These are phyloP conservation scores for Tuber melanosporum DNA, from an alignment of 495 filamentous ascomycete species.

Conservation along the genomic window DNA sequence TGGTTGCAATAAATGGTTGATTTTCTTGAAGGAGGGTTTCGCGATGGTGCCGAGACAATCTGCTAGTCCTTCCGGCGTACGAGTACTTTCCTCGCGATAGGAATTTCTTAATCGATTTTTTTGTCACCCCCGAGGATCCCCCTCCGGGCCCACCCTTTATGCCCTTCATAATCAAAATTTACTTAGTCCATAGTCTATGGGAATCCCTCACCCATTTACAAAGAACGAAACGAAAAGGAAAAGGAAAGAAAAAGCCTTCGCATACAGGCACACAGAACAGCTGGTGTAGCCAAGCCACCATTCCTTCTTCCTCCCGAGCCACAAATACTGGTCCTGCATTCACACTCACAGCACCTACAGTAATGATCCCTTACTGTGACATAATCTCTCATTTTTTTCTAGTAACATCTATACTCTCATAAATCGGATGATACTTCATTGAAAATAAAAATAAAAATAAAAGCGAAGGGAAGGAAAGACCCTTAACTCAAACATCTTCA, in stretches of 20 bases:
- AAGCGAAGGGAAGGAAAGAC: not conserved
- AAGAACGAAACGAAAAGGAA: not conserved
- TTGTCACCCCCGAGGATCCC: not conserved
- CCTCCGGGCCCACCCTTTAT: not conserved
- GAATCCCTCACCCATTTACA: not conserved
- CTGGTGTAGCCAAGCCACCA: not conserved
- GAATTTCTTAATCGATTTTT: not conserved
- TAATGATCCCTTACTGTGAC: not conserved
- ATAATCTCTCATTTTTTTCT: not conserved
- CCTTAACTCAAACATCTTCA: not conserved
- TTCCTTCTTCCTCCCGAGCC: not conserved
- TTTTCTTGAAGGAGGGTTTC: not conserved
- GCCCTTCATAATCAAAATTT: not conserved
- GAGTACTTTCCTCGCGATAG: not conserved
- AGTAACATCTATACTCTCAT: not conserved
- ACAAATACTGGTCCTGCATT: too few species aligned
- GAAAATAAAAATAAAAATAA: not conserved
- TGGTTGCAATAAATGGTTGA: slow-evolving; percentile 10
- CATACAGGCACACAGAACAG: not conserved
- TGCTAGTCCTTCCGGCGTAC: not conserved
- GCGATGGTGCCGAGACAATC: not conserved
- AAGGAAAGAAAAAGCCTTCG: not conserved
- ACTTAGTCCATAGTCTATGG: not conserved
- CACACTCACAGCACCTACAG: not conserved
- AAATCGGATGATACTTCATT: not conserved